Conservation (phyloP, 257 asterid genomes). For the Dorcoceras hygrometricum region DNA sequence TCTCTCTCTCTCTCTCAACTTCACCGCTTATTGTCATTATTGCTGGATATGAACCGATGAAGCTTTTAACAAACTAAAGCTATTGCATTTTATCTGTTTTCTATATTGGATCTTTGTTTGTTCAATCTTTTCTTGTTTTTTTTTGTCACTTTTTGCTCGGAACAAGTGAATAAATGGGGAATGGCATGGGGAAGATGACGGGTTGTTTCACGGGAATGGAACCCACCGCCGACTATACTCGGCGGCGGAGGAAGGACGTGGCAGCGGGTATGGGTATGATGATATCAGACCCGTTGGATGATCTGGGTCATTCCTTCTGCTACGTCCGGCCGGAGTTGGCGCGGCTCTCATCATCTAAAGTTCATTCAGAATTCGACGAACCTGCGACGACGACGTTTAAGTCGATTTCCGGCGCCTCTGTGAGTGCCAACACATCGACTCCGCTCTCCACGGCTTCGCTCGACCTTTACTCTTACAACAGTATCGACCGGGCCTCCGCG, state of each 20-base stretch:
- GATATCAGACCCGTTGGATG: constrained; percentile 73
- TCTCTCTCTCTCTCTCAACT: constrained; percentile 25
- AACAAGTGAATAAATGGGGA: constrained; percentile 53
- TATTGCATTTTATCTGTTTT: not conserved
- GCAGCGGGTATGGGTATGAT: constrained; percentile 32
- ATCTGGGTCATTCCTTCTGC: constrained; percentile 91
- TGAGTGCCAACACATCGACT: constrained; percentile 89
- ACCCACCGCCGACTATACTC: constrained; percentile 41
- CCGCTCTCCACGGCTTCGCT: constrained; percentile 78
- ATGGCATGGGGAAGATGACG: constrained; percentile 83
- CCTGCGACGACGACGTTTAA: constrained; percentile 53
- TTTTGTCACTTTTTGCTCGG: not conserved
- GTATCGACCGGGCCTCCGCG: constrained; percentile 67
- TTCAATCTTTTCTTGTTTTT: not conserved
- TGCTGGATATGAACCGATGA: constrained; percentile 12
- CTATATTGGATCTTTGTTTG: not conserved
- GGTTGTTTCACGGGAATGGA: constrained; percentile 68
- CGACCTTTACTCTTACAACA: constrained; percentile 56
- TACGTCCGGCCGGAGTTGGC: constrained; percentile 70
- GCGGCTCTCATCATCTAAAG: constrained; percentile 54
- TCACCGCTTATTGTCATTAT: constrained; percentile 16
- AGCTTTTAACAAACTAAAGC: not conserved
- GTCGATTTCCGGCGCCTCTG: constrained; percentile 92
- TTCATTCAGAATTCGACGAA: constrained; percentile 50
- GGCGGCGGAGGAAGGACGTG: constrained; percentile 45